Percentiles rank a stretch among this genome's conserved stretches.
Evolutionary conservation across 139 green algal genomes (phyloP).

Genomic region (Axilococcus clingmanii): DNA sequence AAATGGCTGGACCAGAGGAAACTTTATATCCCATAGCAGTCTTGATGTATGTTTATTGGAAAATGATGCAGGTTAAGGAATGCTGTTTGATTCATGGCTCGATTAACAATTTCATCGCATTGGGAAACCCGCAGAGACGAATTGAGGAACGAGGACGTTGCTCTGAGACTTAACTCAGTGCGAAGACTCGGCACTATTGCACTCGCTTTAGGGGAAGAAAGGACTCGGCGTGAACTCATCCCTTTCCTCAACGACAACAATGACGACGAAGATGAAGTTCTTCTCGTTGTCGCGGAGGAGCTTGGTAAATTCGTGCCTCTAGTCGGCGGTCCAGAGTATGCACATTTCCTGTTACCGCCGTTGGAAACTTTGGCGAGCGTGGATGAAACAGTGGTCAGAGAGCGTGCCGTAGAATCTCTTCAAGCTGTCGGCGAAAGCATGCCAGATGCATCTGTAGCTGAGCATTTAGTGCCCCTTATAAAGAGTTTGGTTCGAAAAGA

Average conservation of each 20-base stretch:
- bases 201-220: slow-evolving; percentile 84
- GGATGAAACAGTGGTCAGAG: slow-evolving; percentile 97
- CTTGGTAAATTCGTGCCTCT: slow-evolving; percentile 89
- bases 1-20: slow-evolving; percentile 20
- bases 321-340: slow-evolving; percentile 78
- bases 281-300: slow-evolving; percentile 94
- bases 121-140: slow-evolving; percentile 57
- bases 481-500: slow-evolving; percentile 84
- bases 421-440: slow-evolving; percentile 68
- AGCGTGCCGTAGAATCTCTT: slow-evolving; percentile 86
- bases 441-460: slow-evolving; percentile 42
- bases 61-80: no score
- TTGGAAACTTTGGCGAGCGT: slow-evolving; percentile 90
- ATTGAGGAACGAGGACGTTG: slow-evolving; percentile 89
- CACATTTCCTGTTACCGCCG: slow-evolving; percentile 69
- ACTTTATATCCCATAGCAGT: slow-evolving; percentile 76
- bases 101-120: not conserved
- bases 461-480: slow-evolving; percentile 68
- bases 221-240: slow-evolving; percentile 91
- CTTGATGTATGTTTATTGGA: slow-evolving; percentile 56
- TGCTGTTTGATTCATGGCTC: not conserved
- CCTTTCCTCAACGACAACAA: slow-evolving; percentile 92
- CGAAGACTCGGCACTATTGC: slow-evolving; percentile 85
- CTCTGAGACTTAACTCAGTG: slow-evolving; percentile 87
- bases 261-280: slow-evolving; percentile 91